Evolutionary conservation across 768 basidiomycete genomes (phyloP), one percentile per base, ranked within the genome.

Genomic region (Symmetrospora coprosmae): DNA sequence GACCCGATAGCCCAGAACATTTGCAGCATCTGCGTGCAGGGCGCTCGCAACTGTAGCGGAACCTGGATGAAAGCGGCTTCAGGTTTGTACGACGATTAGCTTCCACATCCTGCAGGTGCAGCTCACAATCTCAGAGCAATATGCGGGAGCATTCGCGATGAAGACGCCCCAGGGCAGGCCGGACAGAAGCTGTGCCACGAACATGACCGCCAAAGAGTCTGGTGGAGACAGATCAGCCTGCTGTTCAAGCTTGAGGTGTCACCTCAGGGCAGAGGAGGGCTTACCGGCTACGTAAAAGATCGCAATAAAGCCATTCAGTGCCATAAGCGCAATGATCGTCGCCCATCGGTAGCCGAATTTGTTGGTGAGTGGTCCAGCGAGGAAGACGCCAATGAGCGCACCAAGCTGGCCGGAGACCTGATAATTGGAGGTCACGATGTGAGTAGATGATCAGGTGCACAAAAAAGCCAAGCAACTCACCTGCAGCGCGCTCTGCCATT

Each of bases 401-500:
- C 43, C 43, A 25, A 46, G 43, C 43, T 46, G 43, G 14, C 43
- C 43, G 11, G 43, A 46, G 9, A 46, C 43, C n/a, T n/a, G n/a
- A n/a, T n/a, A n/a, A n/a, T n/a, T n/a, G n/a, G n/a, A n/a, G n/a
- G n/a, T n/a, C n/a, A n/a, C n/a, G n/a, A n/a, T n/a, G n/a, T 34
- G 46, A 66, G 35, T 73, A 74, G 58, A 72, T 74, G 60, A 73
- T 53, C 31, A 61, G 41, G 27, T 64, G 51, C 33, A 63, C 66
- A 1, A 64, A 25, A 37, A 66, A 50, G 5, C 66, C 66, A 34
- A 64, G 35, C 35, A 59, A 48, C 13, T 48, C 66, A 16, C 72
- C 73, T 66, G 66, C 28, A 75, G 65, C 43, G 71, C 74, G 21
- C 72, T 66, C 51, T 75, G 75, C 75, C 74, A 75, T 41, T 66